Percentiles rank a stretch among this genome's conserved stretches.
phyloP scores from a whole-genome alignment of 345 rosid species.

The Mangifera indica region DNA sequence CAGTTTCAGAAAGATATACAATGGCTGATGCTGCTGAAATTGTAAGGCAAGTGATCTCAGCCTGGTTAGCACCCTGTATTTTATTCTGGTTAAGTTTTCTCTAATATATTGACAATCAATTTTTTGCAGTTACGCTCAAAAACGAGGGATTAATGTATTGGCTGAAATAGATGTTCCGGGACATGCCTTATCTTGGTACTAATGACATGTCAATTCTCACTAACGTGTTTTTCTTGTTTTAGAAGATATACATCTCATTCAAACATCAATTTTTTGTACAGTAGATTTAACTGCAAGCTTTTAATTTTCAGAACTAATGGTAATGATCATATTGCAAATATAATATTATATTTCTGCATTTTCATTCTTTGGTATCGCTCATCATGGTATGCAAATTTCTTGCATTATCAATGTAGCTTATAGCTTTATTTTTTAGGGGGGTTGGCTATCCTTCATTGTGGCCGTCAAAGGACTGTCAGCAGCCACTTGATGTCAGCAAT shows the following conservation, averaged over 20 bases:
- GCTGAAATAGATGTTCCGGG: constrained; percentile 84
- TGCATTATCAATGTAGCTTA: neutral
- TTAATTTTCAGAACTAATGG: too few relatives aligned
- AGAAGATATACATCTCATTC: constrained; percentile 11
- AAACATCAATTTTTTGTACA: neutral
- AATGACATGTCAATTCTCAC: constrained; percentile 9
- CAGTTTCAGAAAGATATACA: constrained; percentile 52
- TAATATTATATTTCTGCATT: neutral
- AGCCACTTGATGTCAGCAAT: constrained; percentile 75
- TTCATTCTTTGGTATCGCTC: too few relatives aligned
- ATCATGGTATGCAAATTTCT: neutral
- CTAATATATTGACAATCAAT: constrained; percentile 9
- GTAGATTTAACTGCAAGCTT: too few relatives aligned
- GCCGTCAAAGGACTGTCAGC: constrained; percentile 67
- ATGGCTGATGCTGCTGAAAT: constrained; percentile 62
- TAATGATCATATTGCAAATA: neutral
- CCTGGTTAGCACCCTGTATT: constrained; percentile 2
- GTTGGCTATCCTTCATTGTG: constrained; percentile 64
- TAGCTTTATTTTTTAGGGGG: constrained; percentile 46
- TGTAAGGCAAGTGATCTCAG: constrained; percentile 44
- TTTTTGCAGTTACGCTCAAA: constrained; percentile 51
- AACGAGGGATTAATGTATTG: constrained; percentile 59
- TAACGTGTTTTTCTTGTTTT: neutral
- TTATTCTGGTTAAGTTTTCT: neutral
- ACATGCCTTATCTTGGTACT: constrained; percentile 70